Base-by-base conservation (phyloP, 106 monocot species). In the Phalaenopsis equestris region DNA sequence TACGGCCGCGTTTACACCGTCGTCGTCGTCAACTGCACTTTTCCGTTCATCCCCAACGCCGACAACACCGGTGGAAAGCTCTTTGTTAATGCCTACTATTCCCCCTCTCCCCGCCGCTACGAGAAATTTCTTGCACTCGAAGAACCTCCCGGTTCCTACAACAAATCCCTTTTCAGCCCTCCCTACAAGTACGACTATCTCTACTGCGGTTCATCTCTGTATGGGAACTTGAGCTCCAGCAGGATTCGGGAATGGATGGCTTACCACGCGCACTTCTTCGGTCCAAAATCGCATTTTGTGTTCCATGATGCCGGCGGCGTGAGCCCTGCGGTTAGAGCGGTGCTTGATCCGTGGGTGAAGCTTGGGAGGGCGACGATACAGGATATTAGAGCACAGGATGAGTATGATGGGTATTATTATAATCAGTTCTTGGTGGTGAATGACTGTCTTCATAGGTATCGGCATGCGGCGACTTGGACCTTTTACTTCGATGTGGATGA, bases 1-100 rank as follows among this genome's bases (percentile, higher is more conserved):
- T 93, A 93, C 78, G 92, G 90, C 74, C 79, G 92, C 49, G 88
- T 93, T 56, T 93, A 93, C 88, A 93, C 92, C 76, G 92, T 85
- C 73, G 90, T 93, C 57, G 86, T 93, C 38, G 90, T 93, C 42
- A 93, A 93, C 79, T 93, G 92, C 82, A 86, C 90, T 21, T 93
- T 93, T 77, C 77, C 84, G 0, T n/a, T 17, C 11, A 46, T 47
- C 55, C 76, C 83, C 78, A 81, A 81, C 75, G 72, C 81, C 58
- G 86, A 83, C 83, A 73, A 79, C 57, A 79, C 84, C 41, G 92
- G 92, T 52, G 92, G 92, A 5, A 52, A 67, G 12, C 79, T 93
- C 23, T 3, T 88, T 8, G 43, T 93, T 73, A 75, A 83, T 45
- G 82, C 90, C n/a, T 77, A 80, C 80, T 80, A 80, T 67, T 72